Evolutionary conservation across 257 asterid species (phyloP), one percentile per base, ranked within the genome.

Genomic region (Asclepias syriaca): DNA sequence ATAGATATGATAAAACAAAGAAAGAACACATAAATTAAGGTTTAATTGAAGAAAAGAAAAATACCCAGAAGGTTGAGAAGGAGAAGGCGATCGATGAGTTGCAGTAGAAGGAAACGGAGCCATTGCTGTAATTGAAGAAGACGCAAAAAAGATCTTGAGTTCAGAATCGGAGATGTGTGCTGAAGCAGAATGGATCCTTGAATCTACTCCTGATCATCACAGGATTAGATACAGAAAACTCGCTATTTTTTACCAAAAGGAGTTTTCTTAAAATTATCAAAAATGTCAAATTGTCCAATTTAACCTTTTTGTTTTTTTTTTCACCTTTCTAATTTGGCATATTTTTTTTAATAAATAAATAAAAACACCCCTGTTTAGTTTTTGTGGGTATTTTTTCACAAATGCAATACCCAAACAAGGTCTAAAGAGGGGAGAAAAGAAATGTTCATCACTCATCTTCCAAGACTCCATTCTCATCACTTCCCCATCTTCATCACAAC

Each of bases 61-160:
- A 6, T 81, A 95, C 99, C 99, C 99, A 29, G 99, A 95, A 9
- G 99, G 99, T 83, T 95, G 99, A 80, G 99, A 95, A 68, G 99
- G 97, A 58, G 99, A 95, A 76, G 94, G 82, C 57, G 93, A 87
- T 85, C 98, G 89, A 45, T 86, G 85, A 74, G 89, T 72, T 74
- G 86, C 92, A 85, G 96, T 86, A 76, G 98, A 74, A 75, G 61
- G 96, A 1, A 54, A 74, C 61, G 80, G 97, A 14, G 96, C 93
- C 98, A 91, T 92, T 69, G 32, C 45, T 68, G n/a, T 16, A 3
- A 0, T 6, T 24, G 56, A 57, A 75, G 59, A 8, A 53, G 67
- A 53, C 12, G 15, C 1, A 8, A 18, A 53, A 22, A 53, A 53
- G 58, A 3, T 53, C 10, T 53, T 53, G 22, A 53, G 58, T 16